A percentile compares a stretch with the other conserved stretches of the same genome.
Evolutionary conservation across 345 rosid species (phyloP).

Genomic region (Populus ilicifolia): DNA sequence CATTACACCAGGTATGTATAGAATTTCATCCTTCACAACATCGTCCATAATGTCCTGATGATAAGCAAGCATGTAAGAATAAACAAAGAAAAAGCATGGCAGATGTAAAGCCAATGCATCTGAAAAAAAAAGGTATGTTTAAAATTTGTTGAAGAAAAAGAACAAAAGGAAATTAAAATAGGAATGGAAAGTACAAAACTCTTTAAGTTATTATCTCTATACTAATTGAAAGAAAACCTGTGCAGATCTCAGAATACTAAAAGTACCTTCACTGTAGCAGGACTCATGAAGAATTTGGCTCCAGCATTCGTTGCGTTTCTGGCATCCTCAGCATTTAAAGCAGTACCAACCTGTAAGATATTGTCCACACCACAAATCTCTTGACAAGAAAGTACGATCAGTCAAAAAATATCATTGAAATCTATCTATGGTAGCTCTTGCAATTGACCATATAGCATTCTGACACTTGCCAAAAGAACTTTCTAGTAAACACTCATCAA

Average conservation of each 20-base stretch:
- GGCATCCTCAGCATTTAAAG: conserved; percentile 45
- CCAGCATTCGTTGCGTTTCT: conserved; percentile 37
- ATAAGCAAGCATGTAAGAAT: conserved; percentile 14
- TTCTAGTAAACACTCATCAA: not conserved
- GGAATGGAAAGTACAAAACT: not conserved
- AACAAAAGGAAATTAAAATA: not conserved
- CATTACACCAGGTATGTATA: conserved; percentile 61
- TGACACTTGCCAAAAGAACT: not conserved
- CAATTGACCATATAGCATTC: not conserved
- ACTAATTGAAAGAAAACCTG: not conserved
- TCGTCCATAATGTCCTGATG: conserved; percentile 41
- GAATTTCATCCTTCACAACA: conserved; percentile 27
- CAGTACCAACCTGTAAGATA: conserved; percentile 48
- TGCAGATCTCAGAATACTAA: not conserved
- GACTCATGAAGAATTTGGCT: conserved; percentile 63
- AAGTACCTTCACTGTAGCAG: conserved; percentile 44
- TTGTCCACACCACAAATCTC: not conserved
- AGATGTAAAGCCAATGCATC: not conserved
- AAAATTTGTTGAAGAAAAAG: too few species aligned
- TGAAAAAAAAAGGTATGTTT: too few species aligned
- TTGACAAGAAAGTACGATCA: not conserved
- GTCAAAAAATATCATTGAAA: not conserved
- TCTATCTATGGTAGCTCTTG: not conserved
- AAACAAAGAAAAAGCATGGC: not conserved
- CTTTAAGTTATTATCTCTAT: not conserved